Evolutionary conservation across 768 basidiomycete species (phyloP), one percentile per base, ranked within the genome.

Genomic region (Tylopilus subfusipes): DNA sequence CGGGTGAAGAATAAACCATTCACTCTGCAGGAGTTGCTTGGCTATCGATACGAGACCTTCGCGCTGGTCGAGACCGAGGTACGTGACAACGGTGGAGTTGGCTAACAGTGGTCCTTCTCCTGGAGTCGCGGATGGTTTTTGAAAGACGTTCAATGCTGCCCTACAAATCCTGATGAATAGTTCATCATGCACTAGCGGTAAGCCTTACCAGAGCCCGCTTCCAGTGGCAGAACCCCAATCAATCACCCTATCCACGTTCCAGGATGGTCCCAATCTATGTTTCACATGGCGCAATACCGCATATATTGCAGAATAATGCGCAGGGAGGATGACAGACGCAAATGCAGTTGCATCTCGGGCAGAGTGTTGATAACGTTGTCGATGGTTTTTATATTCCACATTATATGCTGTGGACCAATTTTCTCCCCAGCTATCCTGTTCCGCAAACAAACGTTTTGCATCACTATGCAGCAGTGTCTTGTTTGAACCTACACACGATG

Each of bases 221-320:
- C 91, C 93, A 0, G 86, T 83, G 10, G 83, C 92, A 50, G 86
- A 78, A 12, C 93, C 93, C 86, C 89, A 95, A 62, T 96, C 93
- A 39, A 93, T 74, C 12, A 96, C 74, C 31, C 74, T 78, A 25
- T 83, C 73, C 50, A 83, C 74, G 30, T 72, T 70, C 82, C 80
- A 89, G n/a, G 76, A 75, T 8, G 76, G 68, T n/a, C 81, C 85
- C 34, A 93, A 61, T 51, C 92, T 76, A 45, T 73, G 77, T 55
- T 81, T 85, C 34, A 84, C 60, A 58, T 91, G 85, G 44, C 80
- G 74, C 18, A 95, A 71, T 6, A 94, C 90, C n/a, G 86, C 75
- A 46, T 74, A 78, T 48, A 93, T 87, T 2, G 85, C 90, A 43
- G 90, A 82, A 67, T 89, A 95, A 72, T 93, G 88, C 4, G 86